A percentile compares a stretch with the other conserved stretches of the same genome.
These are phyloP conservation scores for Taxillus chinensis DNA, from an alignment of 164 flowering plant genomes.

Conservation along the genomic window DNA sequence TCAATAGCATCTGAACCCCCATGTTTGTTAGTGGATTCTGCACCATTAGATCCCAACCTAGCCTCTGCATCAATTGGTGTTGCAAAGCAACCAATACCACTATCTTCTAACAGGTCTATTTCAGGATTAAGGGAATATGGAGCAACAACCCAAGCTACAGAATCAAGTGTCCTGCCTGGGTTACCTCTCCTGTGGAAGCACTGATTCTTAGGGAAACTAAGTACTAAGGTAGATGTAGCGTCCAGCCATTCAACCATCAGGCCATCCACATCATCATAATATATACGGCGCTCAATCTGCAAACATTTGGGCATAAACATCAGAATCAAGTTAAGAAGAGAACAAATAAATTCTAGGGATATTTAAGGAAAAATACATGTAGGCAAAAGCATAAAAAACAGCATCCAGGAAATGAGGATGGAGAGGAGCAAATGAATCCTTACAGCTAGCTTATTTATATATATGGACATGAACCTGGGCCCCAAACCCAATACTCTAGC, in stretches of 20 bases:
- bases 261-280: conserved; percentile 87
- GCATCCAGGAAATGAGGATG: background rate
- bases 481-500: conserved; percentile 89
- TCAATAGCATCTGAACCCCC: conserved; percentile 11
- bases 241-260: conserved; percentile 80
- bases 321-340: background rate
- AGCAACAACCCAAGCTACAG: conserved; percentile 44
- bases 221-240: conserved; percentile 62
- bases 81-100: conserved; percentile 3
- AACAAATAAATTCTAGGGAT: too few species aligned
- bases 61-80: conserved; percentile 1
- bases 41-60: background rate
- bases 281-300: conserved; percentile 82
- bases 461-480: conserved; percentile 87
- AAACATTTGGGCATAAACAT: conserved; percentile 8
- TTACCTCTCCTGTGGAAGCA: conserved; percentile 31
- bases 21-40: conserved; percentile 4
- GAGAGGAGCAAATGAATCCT: conserved; percentile 15
- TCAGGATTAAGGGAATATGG: conserved; percentile 30
- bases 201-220: conserved; percentile 29
- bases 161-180: conserved; percentile 41
- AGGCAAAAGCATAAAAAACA: background rate
- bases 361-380: background rate
- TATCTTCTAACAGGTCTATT: conserved; percentile 2
- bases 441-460: conserved; percentile 67